Evolutionary conservation across 1,139 yeast species (phyloP).

Genomic region (Geotrichum fermentans): DNA sequence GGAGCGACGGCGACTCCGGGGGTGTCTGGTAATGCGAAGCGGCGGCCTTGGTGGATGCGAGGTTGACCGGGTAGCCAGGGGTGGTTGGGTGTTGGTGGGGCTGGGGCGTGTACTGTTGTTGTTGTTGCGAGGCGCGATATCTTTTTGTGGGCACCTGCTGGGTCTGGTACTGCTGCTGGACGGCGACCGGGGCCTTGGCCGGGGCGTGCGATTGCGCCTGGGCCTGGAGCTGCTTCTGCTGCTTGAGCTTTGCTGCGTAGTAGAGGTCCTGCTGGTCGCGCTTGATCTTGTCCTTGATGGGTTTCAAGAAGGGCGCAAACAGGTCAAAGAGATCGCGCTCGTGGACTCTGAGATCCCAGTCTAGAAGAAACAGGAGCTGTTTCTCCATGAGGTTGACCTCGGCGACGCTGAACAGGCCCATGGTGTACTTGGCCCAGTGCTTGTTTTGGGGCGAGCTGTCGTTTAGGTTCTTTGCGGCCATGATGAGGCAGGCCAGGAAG

Average conservation of each 20-base stretch:
- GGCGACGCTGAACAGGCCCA: constrained; percentile 65
- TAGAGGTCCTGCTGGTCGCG: constrained; percentile 3
- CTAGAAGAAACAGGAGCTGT: constrained; percentile 72
- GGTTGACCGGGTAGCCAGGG: not conserved
- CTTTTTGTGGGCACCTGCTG: not conserved
- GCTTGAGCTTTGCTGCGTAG: constrained; percentile 2
- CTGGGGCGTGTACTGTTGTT: not conserved
- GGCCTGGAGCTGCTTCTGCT: not conserved
- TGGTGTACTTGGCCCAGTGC: constrained; percentile 92
- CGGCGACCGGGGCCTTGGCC: too few species aligned
- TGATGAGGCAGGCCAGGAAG: constrained; percentile 77
- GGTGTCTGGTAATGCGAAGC: not conserved
- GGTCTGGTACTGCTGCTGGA: not conserved
- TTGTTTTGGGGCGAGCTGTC: constrained; percentile 92
- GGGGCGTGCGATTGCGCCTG: too few species aligned
- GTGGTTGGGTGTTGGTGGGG: not conserved
- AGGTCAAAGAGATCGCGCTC: constrained; percentile 64
- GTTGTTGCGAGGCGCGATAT: too few species aligned
- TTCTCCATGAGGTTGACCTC: constrained; percentile 92
- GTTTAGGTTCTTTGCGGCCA: constrained; percentile 85
- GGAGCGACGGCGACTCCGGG: not conserved
- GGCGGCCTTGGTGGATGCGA: not conserved
- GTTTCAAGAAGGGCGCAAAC: constrained; percentile 62
- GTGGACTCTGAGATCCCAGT: constrained; percentile 74
- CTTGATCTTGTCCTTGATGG: constrained; percentile 2